Evolutionary conservation across 2,329 filamentous ascomycete genomes (phyloP).

Genomic region (Sporothrix curviconia): DNA sequence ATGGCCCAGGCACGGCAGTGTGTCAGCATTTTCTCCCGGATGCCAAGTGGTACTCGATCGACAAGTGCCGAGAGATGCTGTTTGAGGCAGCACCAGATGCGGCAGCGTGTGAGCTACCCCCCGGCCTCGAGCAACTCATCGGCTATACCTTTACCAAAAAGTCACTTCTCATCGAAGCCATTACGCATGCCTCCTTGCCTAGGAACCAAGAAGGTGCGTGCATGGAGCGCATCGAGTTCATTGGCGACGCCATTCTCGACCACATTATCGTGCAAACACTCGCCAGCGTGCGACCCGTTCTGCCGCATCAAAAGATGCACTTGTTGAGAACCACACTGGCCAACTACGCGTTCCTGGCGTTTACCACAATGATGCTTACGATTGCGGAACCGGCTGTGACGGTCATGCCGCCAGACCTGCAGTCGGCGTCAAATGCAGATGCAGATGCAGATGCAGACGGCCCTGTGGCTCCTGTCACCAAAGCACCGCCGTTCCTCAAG

Average conservation of each 20-base stretch:
- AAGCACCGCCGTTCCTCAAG: not conserved
- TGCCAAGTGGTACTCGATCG: slow-evolving; percentile 45
- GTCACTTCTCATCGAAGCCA: slow-evolving; percentile 64
- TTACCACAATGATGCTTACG: slow-evolving; percentile 57
- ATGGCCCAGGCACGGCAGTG: slow-evolving; percentile 56
- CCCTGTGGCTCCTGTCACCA: too few relatives aligned
- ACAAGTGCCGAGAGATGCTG: slow-evolving; percentile 36
- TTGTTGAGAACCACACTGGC: slow-evolving; percentile 67
- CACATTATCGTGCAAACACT: slow-evolving; percentile 53
- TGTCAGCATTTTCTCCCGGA: slow-evolving; percentile 61
- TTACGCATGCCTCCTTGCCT: slow-evolving; percentile 65
- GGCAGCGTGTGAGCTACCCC: slow-evolving; percentile 35
- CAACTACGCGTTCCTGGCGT: slow-evolving; percentile 75
- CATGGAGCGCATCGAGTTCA: slow-evolving; percentile 74
- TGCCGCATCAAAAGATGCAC: slow-evolving; percentile 60
- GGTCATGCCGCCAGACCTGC: too few relatives aligned
- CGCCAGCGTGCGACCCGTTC: slow-evolving; percentile 26
- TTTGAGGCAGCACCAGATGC: slow-evolving; percentile 35
- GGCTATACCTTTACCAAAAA: slow-evolving; percentile 67
- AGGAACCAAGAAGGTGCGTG: slow-evolving; percentile 40
- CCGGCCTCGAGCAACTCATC: slow-evolving; percentile 56
- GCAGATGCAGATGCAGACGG: too few relatives aligned
- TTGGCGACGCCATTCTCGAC: slow-evolving; percentile 83
- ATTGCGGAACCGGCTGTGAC: slow-evolving; percentile 22
- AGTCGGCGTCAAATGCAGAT: too few relatives aligned